Evolutionary conservation across 2,329 filamentous ascomycete species (phyloP), one percentile per base, ranked within the genome.

Genomic region (Hyphodiscus sp.): DNA sequence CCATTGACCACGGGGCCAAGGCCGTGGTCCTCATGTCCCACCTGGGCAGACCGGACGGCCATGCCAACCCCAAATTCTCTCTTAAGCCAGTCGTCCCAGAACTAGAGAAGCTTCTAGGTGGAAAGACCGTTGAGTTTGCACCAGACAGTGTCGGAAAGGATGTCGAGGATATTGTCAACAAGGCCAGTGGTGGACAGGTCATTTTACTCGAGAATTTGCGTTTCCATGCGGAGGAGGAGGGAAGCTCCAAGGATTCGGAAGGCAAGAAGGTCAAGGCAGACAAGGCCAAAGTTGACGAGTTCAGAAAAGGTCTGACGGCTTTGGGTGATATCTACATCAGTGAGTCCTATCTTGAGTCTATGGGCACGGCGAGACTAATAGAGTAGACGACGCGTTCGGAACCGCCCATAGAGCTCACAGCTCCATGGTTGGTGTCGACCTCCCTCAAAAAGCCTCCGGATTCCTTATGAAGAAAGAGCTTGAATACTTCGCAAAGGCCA

Each of bases 391-490:
- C 69, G 94, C 95, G 59, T 99, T 99, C 71, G 94, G 94, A 73
- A 99, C 94, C 58, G 94, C 94, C 57, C 94, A 99, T 80, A 90
- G 94, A 72, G 94, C 89, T 47, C 94, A 99, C 83, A 96, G 91
- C 74, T 97, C 92, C 73, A 99, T 99, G 94, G 94, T 99, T 67
- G 94, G 94, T 68, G 82, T 96, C 61, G 85, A 96, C 63, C 86
- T 99, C 47, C 91, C 92, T 64, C 90, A 97, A 74, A 96, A 96
- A 80, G 94, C 94, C 10, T 89, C 92, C 53, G 94, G 94, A 59
- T 99, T 96, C 85, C 85, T 99, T 68, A 91, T 99, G 81, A 99
- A 99, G 87, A 99, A 97, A 81, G 94, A 99, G 76, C 87, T 99
- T 60, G 94, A 99, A 71, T 99, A 99, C 85, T 99, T 99, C 71